Conservation (phyloP, 139 green algal species). For the Micractinium conductrix region DNA sequence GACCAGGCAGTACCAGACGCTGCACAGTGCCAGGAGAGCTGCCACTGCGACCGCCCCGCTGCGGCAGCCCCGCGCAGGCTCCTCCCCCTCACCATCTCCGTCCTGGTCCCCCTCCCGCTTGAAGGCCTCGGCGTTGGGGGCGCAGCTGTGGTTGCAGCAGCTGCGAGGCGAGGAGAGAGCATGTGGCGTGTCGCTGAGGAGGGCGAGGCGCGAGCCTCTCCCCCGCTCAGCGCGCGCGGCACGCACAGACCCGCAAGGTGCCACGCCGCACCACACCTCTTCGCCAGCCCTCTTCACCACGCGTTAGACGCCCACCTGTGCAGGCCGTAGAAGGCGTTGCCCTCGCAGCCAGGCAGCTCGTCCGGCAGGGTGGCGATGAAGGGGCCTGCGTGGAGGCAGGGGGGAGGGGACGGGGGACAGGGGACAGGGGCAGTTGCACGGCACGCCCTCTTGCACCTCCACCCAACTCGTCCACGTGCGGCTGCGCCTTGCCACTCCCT, state of each 20-base stretch:
- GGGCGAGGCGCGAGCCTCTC: too few species aligned
- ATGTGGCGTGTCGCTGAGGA: too few species aligned
- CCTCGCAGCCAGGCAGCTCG: slow-evolving; percentile 60
- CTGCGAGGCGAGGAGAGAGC: too few species aligned
- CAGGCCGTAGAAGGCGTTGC: slow-evolving; percentile 88
- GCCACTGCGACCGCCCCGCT: too few species aligned
- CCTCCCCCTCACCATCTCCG: slow-evolving; percentile 26
- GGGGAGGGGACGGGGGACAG: not conserved
- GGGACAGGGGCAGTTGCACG: not conserved
- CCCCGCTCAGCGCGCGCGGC: too few species aligned
- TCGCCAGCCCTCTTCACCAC: too few species aligned
- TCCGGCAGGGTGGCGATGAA: slow-evolving; percentile 38
- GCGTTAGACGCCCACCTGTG: slow-evolving; percentile 57
- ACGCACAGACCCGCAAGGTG: too few species aligned
- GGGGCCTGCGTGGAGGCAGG: not conserved
- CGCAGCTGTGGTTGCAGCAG: slow-evolving; percentile 93
- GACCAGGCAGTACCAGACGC: not conserved
- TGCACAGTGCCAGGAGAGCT: not conserved
- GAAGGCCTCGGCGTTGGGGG: slow-evolving; percentile 73
- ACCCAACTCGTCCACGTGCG: not conserved
- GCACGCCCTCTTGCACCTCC: not conserved
- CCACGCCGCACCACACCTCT: too few species aligned
- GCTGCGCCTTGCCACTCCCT: not conserved
- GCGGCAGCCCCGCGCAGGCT: too few species aligned
- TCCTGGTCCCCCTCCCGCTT: slow-evolving; percentile 50